Conservation (phyloP, 228 moss, liverwort and hornwort genomes). For the Sphagnum magellanicum region DNA sequence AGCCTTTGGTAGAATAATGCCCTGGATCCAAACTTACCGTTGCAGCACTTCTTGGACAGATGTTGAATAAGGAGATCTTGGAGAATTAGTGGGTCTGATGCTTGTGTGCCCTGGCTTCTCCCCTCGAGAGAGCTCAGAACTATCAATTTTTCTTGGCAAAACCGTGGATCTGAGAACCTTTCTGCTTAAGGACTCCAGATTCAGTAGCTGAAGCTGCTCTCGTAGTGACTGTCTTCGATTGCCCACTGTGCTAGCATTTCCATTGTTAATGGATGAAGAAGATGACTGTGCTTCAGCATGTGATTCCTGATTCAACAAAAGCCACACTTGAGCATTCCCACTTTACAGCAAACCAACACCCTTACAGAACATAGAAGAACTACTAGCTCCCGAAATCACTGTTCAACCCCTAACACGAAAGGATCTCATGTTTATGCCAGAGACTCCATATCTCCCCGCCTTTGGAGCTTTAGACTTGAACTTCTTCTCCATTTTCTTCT, state of each 20-base stretch:
- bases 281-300: constrained; percentile 5
- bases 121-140: constrained; percentile 20
- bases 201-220: constrained; percentile 46
- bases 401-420: no score
- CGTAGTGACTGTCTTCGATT: constrained; percentile 25
- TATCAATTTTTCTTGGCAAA: constrained; percentile 20
- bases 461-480: no score
- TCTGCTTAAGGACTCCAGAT: constrained; percentile 41
- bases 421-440: no score
- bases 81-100: background rate
- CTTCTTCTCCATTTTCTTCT: no score
- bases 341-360: background rate
- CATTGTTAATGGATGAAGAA: constrained; percentile 1
- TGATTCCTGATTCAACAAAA: constrained; percentile 32
- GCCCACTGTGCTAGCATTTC: constrained; percentile 13
- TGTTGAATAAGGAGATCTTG: no score
- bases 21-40: constrained; percentile 17
- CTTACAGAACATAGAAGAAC: no score
- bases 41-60: constrained; percentile 33
- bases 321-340: background rate
- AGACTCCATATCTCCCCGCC: no score
- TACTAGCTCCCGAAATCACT: no score
- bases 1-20: background rate
- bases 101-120: constrained; percentile 16
- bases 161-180: constrained; percentile 21